Percentiles rank a stretch among this genome's conserved stretches.
These are phyloP conservation scores for Trypanosoma conorhini DNA, from an alignment of 208 protist species.

Conservation along the genomic window DNA sequence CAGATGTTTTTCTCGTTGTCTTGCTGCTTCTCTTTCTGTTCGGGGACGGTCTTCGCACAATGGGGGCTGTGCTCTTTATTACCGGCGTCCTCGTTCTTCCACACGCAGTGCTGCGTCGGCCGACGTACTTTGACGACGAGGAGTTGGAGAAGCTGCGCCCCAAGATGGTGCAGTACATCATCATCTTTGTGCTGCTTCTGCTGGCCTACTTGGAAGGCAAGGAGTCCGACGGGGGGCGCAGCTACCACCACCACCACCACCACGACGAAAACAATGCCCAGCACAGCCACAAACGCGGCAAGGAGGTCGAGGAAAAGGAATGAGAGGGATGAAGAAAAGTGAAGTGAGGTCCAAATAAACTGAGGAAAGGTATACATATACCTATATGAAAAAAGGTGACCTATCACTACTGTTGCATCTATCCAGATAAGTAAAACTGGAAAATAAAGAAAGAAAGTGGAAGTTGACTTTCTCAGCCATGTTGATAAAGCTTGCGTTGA, in stretches of 20 bases:
- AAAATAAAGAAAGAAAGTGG: background rate
- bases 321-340: background rate
- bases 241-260: background rate
- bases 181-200: slow-evolving; percentile 47
- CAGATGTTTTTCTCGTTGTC: slow-evolving; percentile 37
- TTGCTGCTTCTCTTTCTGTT: slow-evolving; percentile 45
- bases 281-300: background rate
- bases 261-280: background rate
- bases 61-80: slow-evolving; percentile 38
- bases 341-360: background rate
- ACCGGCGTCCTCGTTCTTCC: slow-evolving; percentile 60
- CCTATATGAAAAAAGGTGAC: background rate
- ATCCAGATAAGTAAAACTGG: too few relatives aligned
- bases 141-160: slow-evolving; percentile 85
- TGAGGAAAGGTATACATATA: slow-evolving; percentile 1
- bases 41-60: slow-evolving; percentile 47
- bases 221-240: background rate
- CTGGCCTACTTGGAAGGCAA: slow-evolving; percentile 74
- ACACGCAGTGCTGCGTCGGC: slow-evolving; percentile 65
- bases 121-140: slow-evolving; percentile 86
- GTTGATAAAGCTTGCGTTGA: background rate
- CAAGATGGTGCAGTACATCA: slow-evolving; percentile 63
- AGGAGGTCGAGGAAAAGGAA: background rate
- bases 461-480: background rate
- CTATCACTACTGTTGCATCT: too few relatives aligned